These are phyloP conservation scores for Aphelidium insulamus DNA, from an alignment of 371 early-diverging fungal species.

Conservation along the genomic window DNA sequence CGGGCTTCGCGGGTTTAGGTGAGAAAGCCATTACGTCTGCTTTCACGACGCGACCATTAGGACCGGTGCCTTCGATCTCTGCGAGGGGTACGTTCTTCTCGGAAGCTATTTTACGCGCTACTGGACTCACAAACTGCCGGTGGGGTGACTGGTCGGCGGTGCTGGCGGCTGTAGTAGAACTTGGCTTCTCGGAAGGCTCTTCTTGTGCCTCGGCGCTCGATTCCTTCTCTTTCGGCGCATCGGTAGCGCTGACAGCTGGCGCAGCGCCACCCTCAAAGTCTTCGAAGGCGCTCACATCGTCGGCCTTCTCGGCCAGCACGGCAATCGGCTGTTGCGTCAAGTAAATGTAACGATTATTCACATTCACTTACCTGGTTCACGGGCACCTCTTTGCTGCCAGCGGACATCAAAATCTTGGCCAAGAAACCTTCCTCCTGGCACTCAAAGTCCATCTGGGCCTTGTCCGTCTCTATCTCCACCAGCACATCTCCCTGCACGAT, in stretches of 20 bases:
- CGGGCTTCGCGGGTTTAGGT: constrained; percentile 18
- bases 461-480: constrained; percentile 96
- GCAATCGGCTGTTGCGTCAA: constrained; percentile 61
- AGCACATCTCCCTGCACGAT: constrained; percentile 86
- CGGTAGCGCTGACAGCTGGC: constrained; percentile 17
- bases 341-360: constrained; percentile 16
- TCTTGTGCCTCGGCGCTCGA: no score
- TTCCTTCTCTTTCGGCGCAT: constrained; percentile 9
- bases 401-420: constrained; percentile 75
- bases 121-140: constrained; percentile 66
- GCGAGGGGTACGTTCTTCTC: constrained; percentile 54
- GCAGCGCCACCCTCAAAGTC: constrained; percentile 37
- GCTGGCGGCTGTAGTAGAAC: constrained; percentile 13
- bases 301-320: constrained; percentile 71
- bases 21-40: constrained; percentile 58
- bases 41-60: constrained; percentile 73
- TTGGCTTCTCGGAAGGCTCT: no score
- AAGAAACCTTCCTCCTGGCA: constrained; percentile 94
- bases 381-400: constrained; percentile 77
- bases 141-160: constrained; percentile 14
- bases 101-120: constrained; percentile 69
- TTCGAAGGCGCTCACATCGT: constrained; percentile 64
- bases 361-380: constrained; percentile 23
- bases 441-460: constrained; percentile 98
- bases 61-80: constrained; percentile 68